Percentiles rank a stretch among this genome's conserved stretches.
Evolutionary conservation across 1,284 basidiomycete species (phyloP).

Genomic region (Bjerkandera adusta): DNA sequence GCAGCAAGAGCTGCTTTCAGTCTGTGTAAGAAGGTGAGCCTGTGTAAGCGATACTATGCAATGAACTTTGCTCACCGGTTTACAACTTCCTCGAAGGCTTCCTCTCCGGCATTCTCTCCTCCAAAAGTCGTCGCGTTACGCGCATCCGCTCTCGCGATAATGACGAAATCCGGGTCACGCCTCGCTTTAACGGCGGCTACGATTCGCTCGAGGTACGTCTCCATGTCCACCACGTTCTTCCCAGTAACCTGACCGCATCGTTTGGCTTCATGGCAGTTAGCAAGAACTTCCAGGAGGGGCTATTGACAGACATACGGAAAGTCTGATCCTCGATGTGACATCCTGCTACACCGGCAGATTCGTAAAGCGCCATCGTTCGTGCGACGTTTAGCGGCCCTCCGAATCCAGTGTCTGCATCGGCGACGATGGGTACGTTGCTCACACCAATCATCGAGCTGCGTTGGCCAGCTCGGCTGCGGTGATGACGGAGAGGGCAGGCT

Average conservation of each 20-base stretch:
- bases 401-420: slow-evolving; percentile 28
- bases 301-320: slow-evolving; percentile 17
- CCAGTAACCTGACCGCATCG: slow-evolving; percentile 25
- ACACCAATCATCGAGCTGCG: slow-evolving; percentile 23
- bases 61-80: slow-evolving; percentile 13
- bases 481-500: slow-evolving; percentile 27
- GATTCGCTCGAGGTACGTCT: slow-evolving; percentile 28
- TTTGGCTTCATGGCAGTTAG: slow-evolving; percentile 14
- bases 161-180: slow-evolving; percentile 25
- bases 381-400: slow-evolving; percentile 28
- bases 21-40: slow-evolving; percentile 2
- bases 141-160: slow-evolving; percentile 27
- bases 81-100: slow-evolving; percentile 25
- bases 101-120: slow-evolving; percentile 22
- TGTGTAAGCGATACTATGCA: too few species aligned
- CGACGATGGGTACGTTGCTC: slow-evolving; percentile 24
- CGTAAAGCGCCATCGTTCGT: slow-evolving; percentile 26
- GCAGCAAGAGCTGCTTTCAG: slow-evolving; percentile 24
- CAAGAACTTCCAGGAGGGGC: neutral
- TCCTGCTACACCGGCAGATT: slow-evolving; percentile 25
- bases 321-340: slow-evolving; percentile 30
- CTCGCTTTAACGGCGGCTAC: slow-evolving; percentile 24
- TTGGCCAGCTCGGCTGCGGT: slow-evolving; percentile 24
- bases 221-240: slow-evolving; percentile 26
- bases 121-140: slow-evolving; percentile 24